A percentile compares a stretch with the other conserved stretches of the same genome.
Conservation (phyloP, 306 rosid genomes). For the Lithocarpus polystachyus region DNA sequence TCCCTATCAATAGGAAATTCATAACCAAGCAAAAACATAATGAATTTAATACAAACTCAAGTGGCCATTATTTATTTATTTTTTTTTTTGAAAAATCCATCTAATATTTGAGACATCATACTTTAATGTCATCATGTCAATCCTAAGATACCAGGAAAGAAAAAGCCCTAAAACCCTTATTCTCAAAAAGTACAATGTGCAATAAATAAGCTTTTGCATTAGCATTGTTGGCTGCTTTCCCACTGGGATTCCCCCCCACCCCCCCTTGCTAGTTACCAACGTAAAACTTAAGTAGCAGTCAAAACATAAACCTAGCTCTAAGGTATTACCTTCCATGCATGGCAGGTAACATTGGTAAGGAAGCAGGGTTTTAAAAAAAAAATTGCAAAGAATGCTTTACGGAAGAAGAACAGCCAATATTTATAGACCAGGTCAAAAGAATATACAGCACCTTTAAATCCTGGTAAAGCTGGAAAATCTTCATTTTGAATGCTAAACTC, state of each 20-base stretch:
- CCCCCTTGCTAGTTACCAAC: neutral
- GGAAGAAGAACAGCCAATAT: neutral
- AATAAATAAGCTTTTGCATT: neutral
- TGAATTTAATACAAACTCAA: neutral
- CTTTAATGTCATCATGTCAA: neutral
- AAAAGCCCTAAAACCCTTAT: neutral
- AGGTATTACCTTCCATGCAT: neutral
- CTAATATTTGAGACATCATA: neutral
- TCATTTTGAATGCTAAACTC: slow-evolving; percentile 98
- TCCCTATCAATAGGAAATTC: neutral
- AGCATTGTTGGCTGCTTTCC: neutral
- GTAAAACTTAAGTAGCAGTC: neutral
- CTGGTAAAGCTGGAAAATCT: slow-evolving; percentile 96
- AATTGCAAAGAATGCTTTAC: neutral
- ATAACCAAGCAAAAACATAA: neutral
- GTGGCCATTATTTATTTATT: neutral
- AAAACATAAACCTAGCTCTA: neutral
- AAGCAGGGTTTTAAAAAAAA: neutral
- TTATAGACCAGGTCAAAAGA: slow-evolving; percentile 10
- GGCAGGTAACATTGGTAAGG: neutral
- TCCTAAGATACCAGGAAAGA: neutral
- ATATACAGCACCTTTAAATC: slow-evolving; percentile 76
- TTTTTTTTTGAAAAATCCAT: no score
- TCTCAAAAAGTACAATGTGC: neutral
- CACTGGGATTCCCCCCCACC: neutral